Base-by-base conservation (phyloP, 257 asterid species). In the Eustoma russellianum region DNA sequence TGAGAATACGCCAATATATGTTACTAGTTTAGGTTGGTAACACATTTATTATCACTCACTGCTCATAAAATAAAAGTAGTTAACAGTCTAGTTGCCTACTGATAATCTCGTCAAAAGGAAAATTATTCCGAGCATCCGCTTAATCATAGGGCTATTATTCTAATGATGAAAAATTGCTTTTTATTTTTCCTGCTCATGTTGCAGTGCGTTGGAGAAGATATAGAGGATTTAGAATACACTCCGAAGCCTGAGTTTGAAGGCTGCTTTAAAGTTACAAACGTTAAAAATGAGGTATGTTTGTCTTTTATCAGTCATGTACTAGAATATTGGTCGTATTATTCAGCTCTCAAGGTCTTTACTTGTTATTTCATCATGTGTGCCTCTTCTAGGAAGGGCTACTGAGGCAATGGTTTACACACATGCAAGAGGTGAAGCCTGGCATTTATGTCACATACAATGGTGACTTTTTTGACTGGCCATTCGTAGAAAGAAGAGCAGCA, bases 381-480 rank as follows among this genome's bases (percentile, higher is more conserved):
- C 24, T 10, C 45, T 68, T 50, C 56, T 90, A 92, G 98, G 81
- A 77, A 77, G 90, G 64, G 65, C 95, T 92, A 66, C 89, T 92
- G 56, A 75, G 82, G 67, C 67, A 53, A 46, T 92, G 97, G 98
- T 92, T 88, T 67, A 47, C 76, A 44, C 98, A 92, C 64, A 84
- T 92, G 97, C 94, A 88, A 88, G 94, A 73, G 58, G 81, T 79
- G 66, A 87, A 79, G 73, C 98, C 98, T 59, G 95, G 98, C 38
- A 92, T 88, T 68, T 92, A 92, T 46, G 97, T 85, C 64, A 84
- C 98, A 60, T 92, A 92, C 82, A 92, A 92, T 0, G 98, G 98
- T 6, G 98, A 92, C 81, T 88, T 87, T 68, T 92, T 92, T 66
- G 98, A 92, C 67, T 92, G 98, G 98, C 98, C 98, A 56, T 92